A percentile compares a stretch with the other conserved stretches of the same genome.
Evolutionary conservation across 768 basidiomycete species (phyloP).

Genomic region (Podaxis mareebaensis): DNA sequence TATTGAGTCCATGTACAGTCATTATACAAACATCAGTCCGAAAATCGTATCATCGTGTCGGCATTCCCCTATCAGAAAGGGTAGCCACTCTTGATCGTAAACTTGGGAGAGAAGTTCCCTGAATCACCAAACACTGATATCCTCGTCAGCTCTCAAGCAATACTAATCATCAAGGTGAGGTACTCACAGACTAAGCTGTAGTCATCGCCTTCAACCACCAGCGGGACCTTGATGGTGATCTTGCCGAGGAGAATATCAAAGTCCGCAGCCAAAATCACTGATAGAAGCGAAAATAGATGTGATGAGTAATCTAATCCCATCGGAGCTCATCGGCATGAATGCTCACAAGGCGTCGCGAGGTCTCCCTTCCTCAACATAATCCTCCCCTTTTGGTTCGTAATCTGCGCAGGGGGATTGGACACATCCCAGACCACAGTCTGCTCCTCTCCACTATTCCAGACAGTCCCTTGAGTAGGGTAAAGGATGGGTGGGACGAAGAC

Average conservation of each 20-base stretch:
- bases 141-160: neutral
- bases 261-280: slow-evolving; percentile 31
- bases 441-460: slow-evolving; percentile 41
- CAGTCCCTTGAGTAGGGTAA: slow-evolving; percentile 33
- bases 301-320: neutral
- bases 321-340: neutral
- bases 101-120: slow-evolving; percentile 25
- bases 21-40: too few relatives aligned
- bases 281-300: slow-evolving; percentile 2
- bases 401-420: slow-evolving; percentile 39
- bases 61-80: neutral
- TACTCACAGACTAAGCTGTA: slow-evolving; percentile 43
- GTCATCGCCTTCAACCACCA: slow-evolving; percentile 30
- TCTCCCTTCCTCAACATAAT: slow-evolving; percentile 41
- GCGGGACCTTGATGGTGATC: slow-evolving; percentile 35
- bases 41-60: too few relatives aligned
- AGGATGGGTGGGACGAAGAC: slow-evolving; percentile 48
- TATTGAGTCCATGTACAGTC: too few relatives aligned
- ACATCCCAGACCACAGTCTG: slow-evolving; percentile 50
- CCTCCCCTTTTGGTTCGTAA: slow-evolving; percentile 48
- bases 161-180: neutral
- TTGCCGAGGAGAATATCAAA: slow-evolving; percentile 40
- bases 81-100: slow-evolving; percentile 2
- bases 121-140: slow-evolving; percentile 34
- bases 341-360: slow-evolving; percentile 32